Percentiles rank a stretch among this genome's conserved stretches.
These are phyloP conservation scores for Entoloma clypeatum DNA, from an alignment of 1,284 basidiomycete species.

Conservation along the genomic window DNA sequence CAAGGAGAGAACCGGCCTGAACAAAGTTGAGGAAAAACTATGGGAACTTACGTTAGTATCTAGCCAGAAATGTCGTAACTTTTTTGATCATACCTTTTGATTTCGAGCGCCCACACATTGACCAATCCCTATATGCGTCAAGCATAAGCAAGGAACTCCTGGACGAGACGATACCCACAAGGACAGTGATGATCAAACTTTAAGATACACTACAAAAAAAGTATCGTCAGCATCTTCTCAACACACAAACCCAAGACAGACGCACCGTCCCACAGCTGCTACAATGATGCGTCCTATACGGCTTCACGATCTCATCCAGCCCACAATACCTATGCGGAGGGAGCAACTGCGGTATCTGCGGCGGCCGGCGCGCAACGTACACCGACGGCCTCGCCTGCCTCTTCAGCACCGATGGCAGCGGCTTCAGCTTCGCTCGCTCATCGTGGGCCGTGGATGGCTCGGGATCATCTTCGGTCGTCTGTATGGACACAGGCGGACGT, in stretches of 20 bases:
- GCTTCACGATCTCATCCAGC: constrained; percentile 59
- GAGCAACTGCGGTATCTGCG: constrained; percentile 45
- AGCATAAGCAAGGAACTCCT: background rate
- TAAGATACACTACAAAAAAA: constrained; percentile 51
- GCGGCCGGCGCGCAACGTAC: constrained; percentile 37
- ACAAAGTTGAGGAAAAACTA: constrained; percentile 77
- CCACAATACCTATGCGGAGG: constrained; percentile 59
- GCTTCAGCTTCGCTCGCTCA: background rate
- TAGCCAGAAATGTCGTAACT: too few species aligned
- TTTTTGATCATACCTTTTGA: constrained; percentile 65
- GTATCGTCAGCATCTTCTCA: constrained; percentile 5
- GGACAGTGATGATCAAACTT: constrained; percentile 80
- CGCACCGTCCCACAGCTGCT: constrained; percentile 64
- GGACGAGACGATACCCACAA: constrained; percentile 37
- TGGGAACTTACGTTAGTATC: too few species aligned
- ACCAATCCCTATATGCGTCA: constrained; percentile 58
- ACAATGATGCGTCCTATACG: constrained; percentile 74
- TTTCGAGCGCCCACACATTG: constrained; percentile 82
- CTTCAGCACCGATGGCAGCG: background rate
- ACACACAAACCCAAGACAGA: constrained; percentile 14
- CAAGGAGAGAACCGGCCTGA: constrained; percentile 53
- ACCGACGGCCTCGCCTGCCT: constrained; percentile 10
- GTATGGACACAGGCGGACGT: constrained; percentile 12
- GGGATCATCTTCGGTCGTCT: background rate
- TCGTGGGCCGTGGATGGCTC: background rate